phyloP scores from a whole-genome alignment of 2,329 filamentous ascomycete species.

The Fusarium caatingaense region DNA sequence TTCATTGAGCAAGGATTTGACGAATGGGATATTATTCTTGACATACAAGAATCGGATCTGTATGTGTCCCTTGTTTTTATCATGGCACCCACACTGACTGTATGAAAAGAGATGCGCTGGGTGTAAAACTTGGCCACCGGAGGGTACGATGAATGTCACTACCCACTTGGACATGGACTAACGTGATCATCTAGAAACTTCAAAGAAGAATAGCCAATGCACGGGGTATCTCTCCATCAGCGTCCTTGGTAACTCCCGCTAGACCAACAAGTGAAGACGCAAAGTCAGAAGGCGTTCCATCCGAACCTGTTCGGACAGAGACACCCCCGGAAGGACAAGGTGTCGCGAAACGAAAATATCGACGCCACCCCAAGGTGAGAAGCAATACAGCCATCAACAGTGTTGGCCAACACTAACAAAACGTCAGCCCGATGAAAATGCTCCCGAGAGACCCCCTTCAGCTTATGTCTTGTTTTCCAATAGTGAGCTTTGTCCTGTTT shows the following conservation, averaged over 20 bases:
- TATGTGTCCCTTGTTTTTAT: slow-evolving; percentile 55
- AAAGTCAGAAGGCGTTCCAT: slow-evolving; percentile 64
- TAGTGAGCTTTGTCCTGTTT: slow-evolving; percentile 63
- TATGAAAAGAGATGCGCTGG: slow-evolving; percentile 70
- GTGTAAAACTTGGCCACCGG: slow-evolving; percentile 83
- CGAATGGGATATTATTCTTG: slow-evolving; percentile 83
- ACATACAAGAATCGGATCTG: slow-evolving; percentile 88
- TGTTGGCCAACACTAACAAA: slow-evolving; percentile 5
- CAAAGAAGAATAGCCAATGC: slow-evolving; percentile 83
- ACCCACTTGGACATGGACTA: slow-evolving; percentile 6
- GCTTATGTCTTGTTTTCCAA: slow-evolving; percentile 90
- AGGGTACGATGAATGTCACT: slow-evolving; percentile 66
- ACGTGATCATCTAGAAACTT: slow-evolving; percentile 70
- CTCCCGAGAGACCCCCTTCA: slow-evolving; percentile 82
- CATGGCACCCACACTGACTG: slow-evolving; percentile 34
- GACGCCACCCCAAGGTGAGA: slow-evolving; percentile 78
- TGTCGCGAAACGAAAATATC: slow-evolving; percentile 77
- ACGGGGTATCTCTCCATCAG: slow-evolving; percentile 69
- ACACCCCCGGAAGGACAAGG: slow-evolving; percentile 56
- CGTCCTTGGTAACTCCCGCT: slow-evolving; percentile 61
- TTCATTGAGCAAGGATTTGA: slow-evolving; percentile 87
- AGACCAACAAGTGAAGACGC: slow-evolving; percentile 65
- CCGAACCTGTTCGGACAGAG: slow-evolving; percentile 62
- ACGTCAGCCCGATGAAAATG: slow-evolving; percentile 77
- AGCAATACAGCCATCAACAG: not conserved